Evolutionary conservation across 495 filamentous ascomycete genomes (phyloP), one percentile per base, ranked within the genome.

Genomic region (Neohortaea acidophila): DNA sequence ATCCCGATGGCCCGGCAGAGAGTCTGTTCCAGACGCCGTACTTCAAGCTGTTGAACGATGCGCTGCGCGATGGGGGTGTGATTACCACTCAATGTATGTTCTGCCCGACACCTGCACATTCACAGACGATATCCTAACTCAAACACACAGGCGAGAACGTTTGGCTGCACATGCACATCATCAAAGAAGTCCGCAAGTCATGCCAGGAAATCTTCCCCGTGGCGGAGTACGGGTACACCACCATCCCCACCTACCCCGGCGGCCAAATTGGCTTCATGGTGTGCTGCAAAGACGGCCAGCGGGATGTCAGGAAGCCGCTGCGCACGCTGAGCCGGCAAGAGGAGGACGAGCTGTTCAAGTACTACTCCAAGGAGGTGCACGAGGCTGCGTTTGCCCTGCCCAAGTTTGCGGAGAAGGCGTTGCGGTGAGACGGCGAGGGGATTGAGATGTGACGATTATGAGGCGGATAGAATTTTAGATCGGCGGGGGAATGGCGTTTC

Each of bases 191-290:
- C 47, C 89, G 87, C 70, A 91, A 94, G 71, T 67, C 84, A 53
- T 96, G 91, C 77, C 74, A 77, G 48, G 83, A 94, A 64, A 81
- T 99, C 61, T 99, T 99, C 76, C 86, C 91, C 34, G 77, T 79
- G 41, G 91, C 77, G 59, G 91, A 96, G 65, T 99, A 96, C 70
- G 91, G 82, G 47, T 99, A 93, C 75, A 96, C 91, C 51, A 94
- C 87, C 54, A 99, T 96, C 65, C 91, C 91, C 40, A 99, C 91
- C 55, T 99, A 99, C 70, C 91, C 91, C 41, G 89, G 82, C 41
- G 91, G 91, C 59, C 87, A 94, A 69, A 99, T 99, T 57, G 91
- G 91, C 59, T 99, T 96, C 76, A 93, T 96, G 84, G 83, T 99
- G 48, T 96, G 89, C 76, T 81, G 69, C 75, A 96, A 96, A 74